These are phyloP conservation scores for Leccinum olivaceopallidum DNA, from an alignment of 768 basidiomycete species.

Conservation along the genomic window DNA sequence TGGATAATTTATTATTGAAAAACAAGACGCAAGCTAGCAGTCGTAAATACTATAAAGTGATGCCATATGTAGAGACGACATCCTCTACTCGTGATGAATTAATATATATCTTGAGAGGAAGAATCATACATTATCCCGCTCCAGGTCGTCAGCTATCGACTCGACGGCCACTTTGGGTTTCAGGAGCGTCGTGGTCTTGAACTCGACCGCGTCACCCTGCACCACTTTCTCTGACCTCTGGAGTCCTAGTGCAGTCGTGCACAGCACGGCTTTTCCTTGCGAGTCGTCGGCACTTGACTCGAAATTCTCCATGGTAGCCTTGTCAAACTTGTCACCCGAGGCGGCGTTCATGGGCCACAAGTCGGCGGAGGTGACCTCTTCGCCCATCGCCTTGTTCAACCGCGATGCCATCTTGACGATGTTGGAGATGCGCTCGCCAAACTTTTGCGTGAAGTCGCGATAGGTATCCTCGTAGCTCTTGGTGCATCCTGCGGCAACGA, in stretches of 20 bases:
- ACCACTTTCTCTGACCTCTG: conserved; percentile 37
- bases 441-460: conserved; percentile 33
- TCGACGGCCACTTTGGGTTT: conserved; percentile 58
- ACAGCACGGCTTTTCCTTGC: conserved; percentile 39
- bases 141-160: conserved; percentile 29
- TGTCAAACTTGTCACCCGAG: conserved; percentile 43
- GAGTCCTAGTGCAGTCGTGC: conserved; percentile 60
- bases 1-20: conserved; percentile 32
- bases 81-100: conserved; percentile 6
- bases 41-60: conserved; percentile 31
- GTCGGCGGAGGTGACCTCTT: conserved; percentile 58
- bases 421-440: conserved; percentile 37
- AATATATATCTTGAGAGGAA: not conserved
- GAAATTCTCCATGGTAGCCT: conserved; percentile 46
- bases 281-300: conserved; percentile 24
- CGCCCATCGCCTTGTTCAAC: conserved; percentile 51
- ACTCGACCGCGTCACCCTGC: conserved; percentile 43
- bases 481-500: conserved; percentile 42
- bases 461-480: conserved; percentile 33
- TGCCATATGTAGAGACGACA: conserved; percentile 10
- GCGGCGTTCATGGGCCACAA: conserved; percentile 49
- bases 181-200: conserved; percentile 49
- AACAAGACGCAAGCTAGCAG: conserved; percentile 3
- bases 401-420: conserved; percentile 34
- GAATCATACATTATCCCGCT: conserved; percentile 27